A percentile compares a stretch with the other conserved stretches of the same genome.
These are phyloP conservation scores for Fonsecaea erecta DNA, from an alignment of 2,329 filamentous ascomycete genomes.

Conservation along the genomic window DNA sequence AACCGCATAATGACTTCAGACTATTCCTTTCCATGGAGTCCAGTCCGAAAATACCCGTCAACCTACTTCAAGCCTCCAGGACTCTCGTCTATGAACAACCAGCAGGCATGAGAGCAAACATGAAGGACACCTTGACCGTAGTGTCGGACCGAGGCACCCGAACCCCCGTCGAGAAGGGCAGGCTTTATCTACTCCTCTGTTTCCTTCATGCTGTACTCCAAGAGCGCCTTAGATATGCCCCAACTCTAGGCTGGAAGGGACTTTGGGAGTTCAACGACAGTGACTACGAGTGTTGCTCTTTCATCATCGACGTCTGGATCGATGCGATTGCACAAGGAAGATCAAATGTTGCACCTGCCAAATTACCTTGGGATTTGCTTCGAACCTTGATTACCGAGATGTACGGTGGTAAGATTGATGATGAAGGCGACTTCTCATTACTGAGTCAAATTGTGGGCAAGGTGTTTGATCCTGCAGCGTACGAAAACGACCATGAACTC, in stretches of 20 bases:
- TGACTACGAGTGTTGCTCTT: slow-evolving; percentile 97
- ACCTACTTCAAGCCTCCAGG: slow-evolving; percentile 86
- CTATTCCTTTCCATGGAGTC: slow-evolving; percentile 98
- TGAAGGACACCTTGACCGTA: slow-evolving; percentile 94
- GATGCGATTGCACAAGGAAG: slow-evolving; percentile 80
- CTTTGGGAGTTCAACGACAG: slow-evolving; percentile 99
- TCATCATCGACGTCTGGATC: slow-evolving; percentile 94
- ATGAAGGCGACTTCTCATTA: slow-evolving; percentile 78
- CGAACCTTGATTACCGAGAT: slow-evolving; percentile 88
- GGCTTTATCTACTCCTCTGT: slow-evolving; percentile 86
- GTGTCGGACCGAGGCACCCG: slow-evolving; percentile 76
- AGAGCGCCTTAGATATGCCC: slow-evolving; percentile 91
- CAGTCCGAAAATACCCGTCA: slow-evolving; percentile 95
- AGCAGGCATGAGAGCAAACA: slow-evolving; percentile 93
- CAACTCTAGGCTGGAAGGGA: slow-evolving; percentile 92
- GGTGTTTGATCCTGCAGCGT: slow-evolving; percentile 84
- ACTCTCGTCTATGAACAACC: slow-evolving; percentile 98
- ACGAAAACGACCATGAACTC: slow-evolving; percentile 89
- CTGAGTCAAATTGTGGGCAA: slow-evolving; percentile 74
- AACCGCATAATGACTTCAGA: slow-evolving; percentile 89
- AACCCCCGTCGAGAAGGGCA: slow-evolving; percentile 84
- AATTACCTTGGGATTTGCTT: slow-evolving; percentile 96
- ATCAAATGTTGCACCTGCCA: slow-evolving; percentile 89
- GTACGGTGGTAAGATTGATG: slow-evolving; percentile 96
- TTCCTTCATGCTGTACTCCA: slow-evolving; percentile 97